Conservation (phyloP, 805 yeast genomes). For the Candida corydali region DNA sequence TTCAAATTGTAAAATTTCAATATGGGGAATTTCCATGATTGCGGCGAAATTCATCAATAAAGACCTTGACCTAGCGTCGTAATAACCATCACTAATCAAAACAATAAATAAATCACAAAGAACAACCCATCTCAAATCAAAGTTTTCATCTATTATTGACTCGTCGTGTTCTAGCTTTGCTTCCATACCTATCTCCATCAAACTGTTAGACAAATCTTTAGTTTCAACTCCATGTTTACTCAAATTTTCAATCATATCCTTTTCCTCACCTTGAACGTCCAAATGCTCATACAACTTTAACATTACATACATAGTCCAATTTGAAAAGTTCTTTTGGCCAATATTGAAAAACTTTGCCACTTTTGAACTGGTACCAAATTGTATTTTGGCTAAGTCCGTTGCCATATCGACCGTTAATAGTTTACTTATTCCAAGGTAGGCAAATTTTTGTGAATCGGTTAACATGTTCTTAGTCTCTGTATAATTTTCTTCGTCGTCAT, state of each 20-base stretch:
- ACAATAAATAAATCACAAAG: slow-evolving; percentile 85
- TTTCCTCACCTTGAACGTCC: slow-evolving; percentile 72
- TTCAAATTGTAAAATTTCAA: slow-evolving; percentile 86
- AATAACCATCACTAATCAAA: slow-evolving; percentile 75
- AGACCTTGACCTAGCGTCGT: slow-evolving; percentile 85
- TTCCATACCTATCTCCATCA: slow-evolving; percentile 29
- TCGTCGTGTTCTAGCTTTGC: slow-evolving; percentile 8
- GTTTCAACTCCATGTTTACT: slow-evolving; percentile 81
- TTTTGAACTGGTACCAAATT: slow-evolving; percentile 47
- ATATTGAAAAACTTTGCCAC: slow-evolving; percentile 57
- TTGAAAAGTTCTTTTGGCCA: slow-evolving; percentile 74
- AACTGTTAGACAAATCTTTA: slow-evolving; percentile 61
- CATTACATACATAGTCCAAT: slow-evolving; percentile 78
- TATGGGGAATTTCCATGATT: slow-evolving; percentile 49
- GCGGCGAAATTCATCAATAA: slow-evolving; percentile 67
- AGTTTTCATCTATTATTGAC: slow-evolving; percentile 14
- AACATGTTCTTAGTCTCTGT: slow-evolving; percentile 77
- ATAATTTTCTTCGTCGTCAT: slow-evolving; percentile 56
- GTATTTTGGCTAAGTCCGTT: slow-evolving; percentile 61
- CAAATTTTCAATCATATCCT: slow-evolving; percentile 79
- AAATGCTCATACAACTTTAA: slow-evolving; percentile 73
- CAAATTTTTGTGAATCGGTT: slow-evolving; percentile 80
- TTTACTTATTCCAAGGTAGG: slow-evolving; percentile 83
- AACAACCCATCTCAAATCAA: slow-evolving; percentile 88
- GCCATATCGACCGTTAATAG: slow-evolving; percentile 79